These are phyloP conservation scores for Lachancea meyersii DNA, from an alignment of 805 yeast species.

Conservation along the genomic window DNA sequence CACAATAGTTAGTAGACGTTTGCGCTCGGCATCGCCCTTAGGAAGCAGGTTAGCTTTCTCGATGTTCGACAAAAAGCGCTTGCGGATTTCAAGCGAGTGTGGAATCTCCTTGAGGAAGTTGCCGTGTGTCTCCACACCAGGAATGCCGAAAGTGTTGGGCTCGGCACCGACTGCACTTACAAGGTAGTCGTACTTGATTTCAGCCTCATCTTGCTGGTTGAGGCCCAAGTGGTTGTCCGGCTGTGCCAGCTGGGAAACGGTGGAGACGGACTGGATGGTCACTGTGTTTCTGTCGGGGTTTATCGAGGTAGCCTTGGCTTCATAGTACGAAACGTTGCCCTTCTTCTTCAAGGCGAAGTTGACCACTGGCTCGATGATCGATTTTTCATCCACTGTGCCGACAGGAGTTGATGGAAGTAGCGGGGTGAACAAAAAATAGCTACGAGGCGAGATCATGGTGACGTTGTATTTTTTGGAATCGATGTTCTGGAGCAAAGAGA, in stretches of 20 bases:
- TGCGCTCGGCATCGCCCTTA: constrained; percentile 71
- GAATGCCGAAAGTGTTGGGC: constrained; percentile 89
- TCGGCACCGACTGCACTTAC: constrained; percentile 91
- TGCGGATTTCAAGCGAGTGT: constrained; percentile 78
- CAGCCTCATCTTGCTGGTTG: constrained; percentile 37
- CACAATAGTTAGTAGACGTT: constrained; percentile 76
- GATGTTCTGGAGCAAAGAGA: constrained; percentile 73
- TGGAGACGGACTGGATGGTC: constrained; percentile 45
- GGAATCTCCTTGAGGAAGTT: constrained; percentile 83
- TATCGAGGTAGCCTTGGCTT: constrained; percentile 83
- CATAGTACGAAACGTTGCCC: constrained; percentile 76
- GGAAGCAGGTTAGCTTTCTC: constrained; percentile 86
- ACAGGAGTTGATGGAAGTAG: constrained; percentile 89
- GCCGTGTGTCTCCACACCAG: constrained; percentile 82
- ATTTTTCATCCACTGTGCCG: constrained; percentile 83
- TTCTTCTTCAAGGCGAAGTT: constrained; percentile 72
- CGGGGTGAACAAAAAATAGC: constrained; percentile 90
- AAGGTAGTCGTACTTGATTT: constrained; percentile 69
- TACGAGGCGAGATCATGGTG: constrained; percentile 84
- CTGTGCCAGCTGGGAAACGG: constrained; percentile 27
- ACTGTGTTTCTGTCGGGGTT: constrained; percentile 70
- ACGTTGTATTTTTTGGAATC: constrained; percentile 87
- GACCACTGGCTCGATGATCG: constrained; percentile 91
- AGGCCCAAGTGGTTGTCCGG: constrained; percentile 34
- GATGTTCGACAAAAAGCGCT: constrained; percentile 73